Conservation (phyloP, 768 basidiomycete species). For the Udeniomyces megalosporus region DNA sequence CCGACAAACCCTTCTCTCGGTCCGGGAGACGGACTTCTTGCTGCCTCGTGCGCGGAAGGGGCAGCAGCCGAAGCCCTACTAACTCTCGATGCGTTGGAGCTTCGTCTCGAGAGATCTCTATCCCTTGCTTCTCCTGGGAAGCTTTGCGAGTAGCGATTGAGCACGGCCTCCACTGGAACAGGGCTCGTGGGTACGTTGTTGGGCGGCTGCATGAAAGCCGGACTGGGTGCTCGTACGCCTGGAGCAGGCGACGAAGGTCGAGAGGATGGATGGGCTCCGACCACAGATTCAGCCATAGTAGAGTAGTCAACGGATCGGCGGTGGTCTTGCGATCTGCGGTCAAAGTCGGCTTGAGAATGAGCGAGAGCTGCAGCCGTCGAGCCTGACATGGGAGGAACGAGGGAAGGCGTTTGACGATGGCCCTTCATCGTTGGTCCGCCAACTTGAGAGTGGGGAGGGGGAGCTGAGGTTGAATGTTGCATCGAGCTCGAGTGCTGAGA, state of each 20-base stretch:
- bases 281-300: constrained; percentile 56
- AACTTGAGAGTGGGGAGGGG: not conserved
- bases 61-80: not conserved
- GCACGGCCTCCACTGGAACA: constrained; percentile 52
- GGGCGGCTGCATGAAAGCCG: constrained; percentile 54
- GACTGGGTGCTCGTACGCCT: constrained; percentile 26
- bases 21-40: constrained; percentile 16
- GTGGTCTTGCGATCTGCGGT: constrained; percentile 21
- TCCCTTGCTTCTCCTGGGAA: constrained; percentile 55
- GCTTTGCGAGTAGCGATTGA: constrained; percentile 61
- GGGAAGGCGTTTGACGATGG: constrained; percentile 14
- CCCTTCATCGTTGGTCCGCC: not conserved
- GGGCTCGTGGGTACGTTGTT: constrained; percentile 21
- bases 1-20: constrained; percentile 51
- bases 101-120: constrained; percentile 10
- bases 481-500: not conserved
- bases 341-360: constrained; percentile 31
- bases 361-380: constrained; percentile 30
- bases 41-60: not conserved
- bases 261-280: constrained; percentile 60
- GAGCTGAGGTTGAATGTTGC: not conserved
- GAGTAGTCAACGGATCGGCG: constrained; percentile 44
- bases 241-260: constrained; percentile 53
- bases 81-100: constrained; percentile 5
- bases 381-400: constrained; percentile 26